Base-by-base conservation (phyloP, 352 stramenopile species). In the Peronospora farinosa region DNA sequence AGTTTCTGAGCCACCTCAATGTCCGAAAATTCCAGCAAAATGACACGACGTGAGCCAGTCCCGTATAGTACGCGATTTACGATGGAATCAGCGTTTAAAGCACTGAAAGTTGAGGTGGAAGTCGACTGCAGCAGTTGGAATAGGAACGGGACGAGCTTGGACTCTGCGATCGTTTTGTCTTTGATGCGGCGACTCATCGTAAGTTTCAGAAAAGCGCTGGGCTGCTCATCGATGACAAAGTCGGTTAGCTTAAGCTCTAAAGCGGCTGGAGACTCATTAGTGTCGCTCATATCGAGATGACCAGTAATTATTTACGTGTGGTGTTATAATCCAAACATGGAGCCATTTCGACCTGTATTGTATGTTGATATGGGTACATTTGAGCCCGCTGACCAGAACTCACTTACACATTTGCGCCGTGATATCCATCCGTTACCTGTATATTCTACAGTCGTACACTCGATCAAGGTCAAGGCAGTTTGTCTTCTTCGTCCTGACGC, bases 131-230 rank as follows among this genome's bases (percentile, higher is more conserved):
- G n/a, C n/a, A n/a, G n/a, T n/a, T n/a, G n/a, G n/a, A n/a, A n/a
- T n/a, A n/a, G n/a, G n/a, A n/a, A n/a, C n/a, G n/a, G n/a, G n/a
- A n/a, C n/a, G n/a, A n/a, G n/a, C n/a, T n/a, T 69, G 4, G 61
- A 23, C 53, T 82, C 62, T 11, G 59, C 51, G 16, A 88, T 72
- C 19, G 72, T 54, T 43, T 61, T 61, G 50, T 80, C 66, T 23
- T 73, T 66, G 46, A 88, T 78, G 35, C 75, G 75, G 16, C 78
- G 78, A 42, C 75, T 86, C 74, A 88, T 88, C 13, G 69, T 82
- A 55, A 81, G 67, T 51, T 81, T 84, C 47, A 88, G 54, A 51
- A 78, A 78, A 28, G 37, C 49, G 50, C 74, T 88, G 37, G 74
- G 65, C 43, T 69, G 38, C 12, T 70, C 59, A 55, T 86, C 72